These are phyloP conservation scores for Panaeolus cyanescens DNA, from an alignment of 768 basidiomycete genomes.

Conservation along the genomic window DNA sequence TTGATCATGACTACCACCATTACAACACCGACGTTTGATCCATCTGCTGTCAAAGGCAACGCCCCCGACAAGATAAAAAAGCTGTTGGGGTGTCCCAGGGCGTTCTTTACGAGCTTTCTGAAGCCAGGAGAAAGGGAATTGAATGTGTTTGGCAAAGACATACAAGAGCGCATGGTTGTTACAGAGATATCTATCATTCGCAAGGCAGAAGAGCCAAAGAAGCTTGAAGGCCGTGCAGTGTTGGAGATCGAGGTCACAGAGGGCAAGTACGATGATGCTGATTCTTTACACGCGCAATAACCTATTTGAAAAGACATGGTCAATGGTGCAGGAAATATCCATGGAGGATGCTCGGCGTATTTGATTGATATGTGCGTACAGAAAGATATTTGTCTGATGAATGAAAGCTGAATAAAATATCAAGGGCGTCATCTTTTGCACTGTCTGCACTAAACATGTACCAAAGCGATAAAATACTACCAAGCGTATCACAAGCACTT, in stretches of 20 bases:
- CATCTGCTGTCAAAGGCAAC: slow-evolving; percentile 20
- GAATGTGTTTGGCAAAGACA: slow-evolving; percentile 22
- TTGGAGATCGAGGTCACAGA: slow-evolving; percentile 40
- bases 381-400: background rate
- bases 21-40: slow-evolving; percentile 6
- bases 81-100: slow-evolving; percentile 17
- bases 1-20: background rate
- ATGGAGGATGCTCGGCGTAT: slow-evolving; percentile 56
- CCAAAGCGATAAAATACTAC: slow-evolving; percentile 20
- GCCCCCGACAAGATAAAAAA: slow-evolving; percentile 23
- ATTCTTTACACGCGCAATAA: too few species aligned
- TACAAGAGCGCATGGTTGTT: slow-evolving; percentile 27
- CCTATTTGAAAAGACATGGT: slow-evolving; percentile 43
- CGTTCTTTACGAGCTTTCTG: slow-evolving; percentile 13
- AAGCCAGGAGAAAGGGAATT: slow-evolving; percentile 10
- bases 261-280: slow-evolving; percentile 28
- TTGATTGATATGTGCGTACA: slow-evolving; percentile 50
- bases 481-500: slow-evolving; percentile 51
- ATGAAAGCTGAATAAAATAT: background rate
- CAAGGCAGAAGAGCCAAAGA: slow-evolving; percentile 43
- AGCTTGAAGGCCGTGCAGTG: slow-evolving; percentile 44
- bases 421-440: slow-evolving; percentile 51
- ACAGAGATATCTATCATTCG: slow-evolving; percentile 38
- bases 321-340: slow-evolving; percentile 44
- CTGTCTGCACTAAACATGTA: slow-evolving; percentile 35